A percentile compares a stretch with the other conserved stretches of the same genome.
These are phyloP conservation scores for Berkeleyomyces basicola DNA, from an alignment of 2,329 filamentous ascomycete species.

Conservation along the genomic window DNA sequence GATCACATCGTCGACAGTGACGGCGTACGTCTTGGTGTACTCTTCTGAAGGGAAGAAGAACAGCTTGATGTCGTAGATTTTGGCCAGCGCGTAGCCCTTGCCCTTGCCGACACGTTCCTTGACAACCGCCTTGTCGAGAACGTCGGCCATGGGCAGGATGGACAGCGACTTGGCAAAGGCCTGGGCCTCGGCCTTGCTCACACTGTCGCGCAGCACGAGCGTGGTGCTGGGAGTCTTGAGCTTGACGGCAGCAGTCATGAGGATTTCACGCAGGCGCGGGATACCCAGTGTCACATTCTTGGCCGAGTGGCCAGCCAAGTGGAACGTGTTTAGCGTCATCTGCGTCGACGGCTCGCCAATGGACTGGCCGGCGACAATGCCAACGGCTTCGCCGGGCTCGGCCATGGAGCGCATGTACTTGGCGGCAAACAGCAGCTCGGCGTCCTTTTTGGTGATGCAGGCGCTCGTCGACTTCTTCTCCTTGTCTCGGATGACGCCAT, in stretches of 20 bases:
- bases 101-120: conserved; percentile 65
- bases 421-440: conserved; percentile 70
- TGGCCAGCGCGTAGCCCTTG: conserved; percentile 51
- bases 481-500: conserved; percentile 33
- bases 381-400: conserved; percentile 89
- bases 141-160: conserved; percentile 63
- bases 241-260: conserved; percentile 85
- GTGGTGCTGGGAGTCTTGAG: conserved; percentile 91
- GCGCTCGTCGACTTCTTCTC: conserved; percentile 20
- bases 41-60: conserved; percentile 73
- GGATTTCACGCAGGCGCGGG: conserved; percentile 85
- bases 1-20: conserved; percentile 60
- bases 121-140: conserved; percentile 67
- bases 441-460: conserved; percentile 48
- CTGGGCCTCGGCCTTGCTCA: conserved; percentile 51
- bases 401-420: conserved; percentile 88
- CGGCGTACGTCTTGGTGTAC: conserved; percentile 74
- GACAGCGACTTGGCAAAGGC: conserved; percentile 86
- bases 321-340: conserved; percentile 99
- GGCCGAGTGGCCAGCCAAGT: conserved; percentile 92
- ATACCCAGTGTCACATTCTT: conserved; percentile 99
- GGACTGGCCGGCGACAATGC: conserved; percentile 91
- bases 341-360: conserved; percentile 95
- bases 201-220: conserved; percentile 55
- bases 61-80: conserved; percentile 68